A percentile compares a stretch with the other conserved stretches of the same genome.
phyloP scores from a whole-genome alignment of 1,139 yeast species.

The Geotrichum cucujoidarum region DNA sequence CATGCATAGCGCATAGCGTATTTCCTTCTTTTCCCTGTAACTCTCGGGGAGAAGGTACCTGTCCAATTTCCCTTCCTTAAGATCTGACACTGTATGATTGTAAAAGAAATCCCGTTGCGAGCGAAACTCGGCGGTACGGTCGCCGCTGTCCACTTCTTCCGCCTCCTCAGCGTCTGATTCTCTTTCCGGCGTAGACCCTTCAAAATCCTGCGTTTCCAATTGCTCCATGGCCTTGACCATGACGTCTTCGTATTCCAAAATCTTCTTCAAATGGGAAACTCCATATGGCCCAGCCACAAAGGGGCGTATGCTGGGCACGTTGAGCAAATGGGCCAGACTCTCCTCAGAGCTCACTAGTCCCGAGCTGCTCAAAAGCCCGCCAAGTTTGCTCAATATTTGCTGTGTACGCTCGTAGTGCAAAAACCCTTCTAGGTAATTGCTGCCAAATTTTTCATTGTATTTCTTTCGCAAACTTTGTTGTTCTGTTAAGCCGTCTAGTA shows the following conservation, averaged over 20 bases:
- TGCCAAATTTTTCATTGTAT: not conserved
- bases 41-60: conserved; percentile 10
- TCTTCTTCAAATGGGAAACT: no score
- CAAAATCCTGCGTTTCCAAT: not conserved
- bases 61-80: not conserved
- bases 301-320: not conserved
- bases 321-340: not conserved
- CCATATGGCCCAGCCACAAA: not conserved
- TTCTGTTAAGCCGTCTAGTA: not conserved
- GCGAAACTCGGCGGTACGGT: not conserved
- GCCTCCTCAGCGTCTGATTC: not conserved
- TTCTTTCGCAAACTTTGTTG: not conserved
- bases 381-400: not conserved
- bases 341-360: not conserved
- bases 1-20: conserved; percentile 26
- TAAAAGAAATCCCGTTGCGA: not conserved
- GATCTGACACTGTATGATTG: not conserved
- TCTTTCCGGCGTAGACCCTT: no score
- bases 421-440: not conserved
- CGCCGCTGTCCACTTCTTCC: not conserved
- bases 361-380: not conserved
- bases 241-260: not conserved
- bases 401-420: not conserved
- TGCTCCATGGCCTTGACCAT: not conserved
- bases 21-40: not conserved